These are phyloP conservation scores for Spinacia oleracea DNA, from an alignment of 179 eudicot species.

Conservation along the genomic window DNA sequence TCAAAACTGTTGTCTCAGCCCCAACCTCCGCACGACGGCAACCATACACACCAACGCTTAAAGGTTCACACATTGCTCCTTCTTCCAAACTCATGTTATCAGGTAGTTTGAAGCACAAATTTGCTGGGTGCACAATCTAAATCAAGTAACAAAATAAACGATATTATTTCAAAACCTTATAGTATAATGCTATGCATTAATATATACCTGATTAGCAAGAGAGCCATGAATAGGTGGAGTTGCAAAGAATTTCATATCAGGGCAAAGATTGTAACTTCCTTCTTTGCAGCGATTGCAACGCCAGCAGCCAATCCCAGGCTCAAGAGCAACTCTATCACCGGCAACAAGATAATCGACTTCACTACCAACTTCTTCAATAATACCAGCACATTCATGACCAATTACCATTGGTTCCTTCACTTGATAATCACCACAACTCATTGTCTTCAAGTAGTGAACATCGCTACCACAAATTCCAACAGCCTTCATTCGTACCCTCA, in stretches of 20 bases:
- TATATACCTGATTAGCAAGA: slow-evolving; percentile 38
- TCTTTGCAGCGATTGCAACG: slow-evolving; percentile 37
- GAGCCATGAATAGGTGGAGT: slow-evolving; percentile 27
- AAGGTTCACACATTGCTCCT: no score
- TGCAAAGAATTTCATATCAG: not conserved
- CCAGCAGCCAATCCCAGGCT: slow-evolving; percentile 46
- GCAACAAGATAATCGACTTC: no score
- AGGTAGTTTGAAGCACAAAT: slow-evolving; percentile 67
- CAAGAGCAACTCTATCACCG: slow-evolving; percentile 6
- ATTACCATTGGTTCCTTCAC: not conserved
- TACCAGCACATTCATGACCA: no score
- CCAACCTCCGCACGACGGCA: slow-evolving; percentile 60
- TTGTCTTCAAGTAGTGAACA: slow-evolving; percentile 46
- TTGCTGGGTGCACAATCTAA: slow-evolving; percentile 80
- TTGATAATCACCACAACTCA: slow-evolving; percentile 40
- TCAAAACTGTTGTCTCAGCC: slow-evolving; percentile 57
- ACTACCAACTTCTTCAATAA: no score
- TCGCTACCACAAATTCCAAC: slow-evolving; percentile 32
- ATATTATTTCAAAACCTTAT: no score
- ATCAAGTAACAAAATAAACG: not conserved
- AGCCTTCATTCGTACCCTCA: slow-evolving; percentile 36
- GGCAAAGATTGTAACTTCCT: slow-evolving; percentile 25
- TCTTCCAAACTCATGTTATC: no score
- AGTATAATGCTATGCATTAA: no score
- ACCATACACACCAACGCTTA: no score